phyloP scores from a whole-genome alignment of 2,329 filamentous ascomycete genomes.

The Graphilbum ipis-grandicollis region DNA sequence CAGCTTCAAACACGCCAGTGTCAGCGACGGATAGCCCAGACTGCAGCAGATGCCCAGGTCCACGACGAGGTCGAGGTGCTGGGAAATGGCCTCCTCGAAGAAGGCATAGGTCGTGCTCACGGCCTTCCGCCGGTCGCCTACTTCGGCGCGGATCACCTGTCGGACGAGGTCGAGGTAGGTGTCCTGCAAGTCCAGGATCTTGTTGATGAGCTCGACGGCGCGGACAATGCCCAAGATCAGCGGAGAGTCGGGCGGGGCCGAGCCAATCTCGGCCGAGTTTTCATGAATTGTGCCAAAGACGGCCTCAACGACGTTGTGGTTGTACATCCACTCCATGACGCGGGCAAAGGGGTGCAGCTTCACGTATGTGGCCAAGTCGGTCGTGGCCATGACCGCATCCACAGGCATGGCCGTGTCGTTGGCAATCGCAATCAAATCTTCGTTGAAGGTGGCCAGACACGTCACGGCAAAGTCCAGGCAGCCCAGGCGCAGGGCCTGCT shows the following conservation, averaged over 20 bases:
- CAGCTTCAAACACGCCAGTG: slow-evolving; percentile 63
- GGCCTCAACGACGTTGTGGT: slow-evolving; percentile 67
- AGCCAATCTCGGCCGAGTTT: slow-evolving; percentile 53
- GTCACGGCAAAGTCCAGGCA: slow-evolving; percentile 71
- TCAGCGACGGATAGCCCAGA: slow-evolving; percentile 64
- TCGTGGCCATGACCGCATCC: slow-evolving; percentile 56
- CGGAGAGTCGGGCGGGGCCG: slow-evolving; percentile 59
- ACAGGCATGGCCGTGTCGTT: slow-evolving; percentile 62
- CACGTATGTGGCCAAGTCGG: slow-evolving; percentile 63
- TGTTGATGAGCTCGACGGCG: slow-evolving; percentile 68
- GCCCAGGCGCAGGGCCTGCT: slow-evolving; percentile 55
- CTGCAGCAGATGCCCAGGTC: slow-evolving; percentile 78
- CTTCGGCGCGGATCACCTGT: slow-evolving; percentile 54
- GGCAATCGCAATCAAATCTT: slow-evolving; percentile 73
- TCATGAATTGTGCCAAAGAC: slow-evolving; percentile 69
- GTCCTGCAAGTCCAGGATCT: slow-evolving; percentile 70
- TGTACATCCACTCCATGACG: slow-evolving; percentile 97
- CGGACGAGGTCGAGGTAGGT: slow-evolving; percentile 84
- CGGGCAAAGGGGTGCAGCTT: slow-evolving; percentile 81
- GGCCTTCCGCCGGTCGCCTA: slow-evolving; percentile 36
- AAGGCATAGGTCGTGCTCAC: slow-evolving; percentile 64
- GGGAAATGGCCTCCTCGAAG: slow-evolving; percentile 81
- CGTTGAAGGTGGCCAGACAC: slow-evolving; percentile 79
- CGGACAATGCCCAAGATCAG: slow-evolving; percentile 62
- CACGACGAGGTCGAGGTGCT: slow-evolving; percentile 60